A percentile compares a stretch with the other conserved stretches of the same genome.
Conservation (phyloP, 805 yeast species). For the Hermanozyma aechmeae region DNA sequence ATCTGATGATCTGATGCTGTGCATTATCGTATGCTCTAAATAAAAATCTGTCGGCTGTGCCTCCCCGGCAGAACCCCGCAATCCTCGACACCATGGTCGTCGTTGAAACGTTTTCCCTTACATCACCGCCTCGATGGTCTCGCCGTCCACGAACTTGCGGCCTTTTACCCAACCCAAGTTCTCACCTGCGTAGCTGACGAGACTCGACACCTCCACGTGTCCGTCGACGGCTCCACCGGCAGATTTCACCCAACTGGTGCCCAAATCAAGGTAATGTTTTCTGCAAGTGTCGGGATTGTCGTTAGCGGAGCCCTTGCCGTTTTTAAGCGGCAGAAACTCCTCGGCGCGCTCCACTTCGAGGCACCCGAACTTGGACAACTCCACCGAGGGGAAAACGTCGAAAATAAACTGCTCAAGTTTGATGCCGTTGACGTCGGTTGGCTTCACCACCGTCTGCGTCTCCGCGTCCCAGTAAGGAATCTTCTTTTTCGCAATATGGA, state of each 20-base stretch:
- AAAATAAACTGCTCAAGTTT: constrained; percentile 95
- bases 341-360: constrained; percentile 78
- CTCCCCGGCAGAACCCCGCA: too few relatives aligned
- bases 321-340: constrained; percentile 92
- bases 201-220: constrained; percentile 69
- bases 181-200: constrained; percentile 69
- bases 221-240: constrained; percentile 57
- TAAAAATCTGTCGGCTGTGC: too few relatives aligned
- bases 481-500: constrained; percentile 90
- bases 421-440: constrained; percentile 79
- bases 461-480: constrained; percentile 48
- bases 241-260: constrained; percentile 61
- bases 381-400: constrained; percentile 83
- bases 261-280: constrained; percentile 50
- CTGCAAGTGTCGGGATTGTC: constrained; percentile 85
- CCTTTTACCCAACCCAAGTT: constrained; percentile 52
- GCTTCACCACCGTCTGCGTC: constrained; percentile 43
- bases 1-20: too few relatives aligned
- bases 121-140: too few relatives aligned
- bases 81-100: too few relatives aligned
- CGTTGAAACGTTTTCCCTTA: too few relatives aligned
- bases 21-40: too few relatives aligned
- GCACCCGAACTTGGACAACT: constrained; percentile 70
- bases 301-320: constrained; percentile 71
- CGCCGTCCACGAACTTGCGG: constrained; percentile 25